These are phyloP conservation scores for Ophiostoma quercus DNA, from an alignment of 2,329 filamentous ascomycete species.

Conservation along the genomic window DNA sequence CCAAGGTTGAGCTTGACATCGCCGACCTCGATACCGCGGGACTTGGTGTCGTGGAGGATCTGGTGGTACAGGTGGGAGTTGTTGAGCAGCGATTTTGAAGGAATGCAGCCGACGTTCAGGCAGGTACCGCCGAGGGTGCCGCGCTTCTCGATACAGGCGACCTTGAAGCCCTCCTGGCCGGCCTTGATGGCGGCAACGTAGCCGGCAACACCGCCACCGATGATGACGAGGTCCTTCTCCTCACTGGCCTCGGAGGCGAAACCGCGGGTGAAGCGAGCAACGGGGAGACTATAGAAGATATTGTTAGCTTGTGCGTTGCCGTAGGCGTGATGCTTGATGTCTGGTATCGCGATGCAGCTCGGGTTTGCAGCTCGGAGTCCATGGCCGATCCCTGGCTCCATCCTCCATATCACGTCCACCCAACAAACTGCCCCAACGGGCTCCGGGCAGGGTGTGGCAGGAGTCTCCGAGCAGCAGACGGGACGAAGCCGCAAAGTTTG, in stretches of 20 bases:
- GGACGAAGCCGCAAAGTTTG: background rate
- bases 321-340: background rate
- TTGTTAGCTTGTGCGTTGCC: background rate
- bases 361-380: background rate
- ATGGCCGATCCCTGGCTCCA: background rate
- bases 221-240: slow-evolving; percentile 95
- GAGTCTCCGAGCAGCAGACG: background rate
- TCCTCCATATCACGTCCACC: background rate
- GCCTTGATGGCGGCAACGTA: slow-evolving; percentile 99
- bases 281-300: slow-evolving; percentile 13
- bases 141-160: slow-evolving; percentile 97
- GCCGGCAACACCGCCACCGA: slow-evolving; percentile 94
- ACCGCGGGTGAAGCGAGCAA: slow-evolving; percentile 44
- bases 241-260: slow-evolving; percentile 60
- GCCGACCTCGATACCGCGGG: slow-evolving; percentile 93
- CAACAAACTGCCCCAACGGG: slow-evolving; percentile 4
- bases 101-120: slow-evolving; percentile 98
- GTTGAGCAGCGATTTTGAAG: slow-evolving; percentile 98
- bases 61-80: slow-evolving; percentile 98
- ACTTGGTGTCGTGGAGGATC: slow-evolving; percentile 93
- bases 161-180: slow-evolving; percentile 94
- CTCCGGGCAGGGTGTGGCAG: background rate
- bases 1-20: slow-evolving; percentile 93
- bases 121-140: slow-evolving; percentile 92
- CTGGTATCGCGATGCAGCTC: background rate